Evolutionary conservation across 2,329 filamentous ascomycete species (phyloP).

Genomic region (Fusarium musae): DNA sequence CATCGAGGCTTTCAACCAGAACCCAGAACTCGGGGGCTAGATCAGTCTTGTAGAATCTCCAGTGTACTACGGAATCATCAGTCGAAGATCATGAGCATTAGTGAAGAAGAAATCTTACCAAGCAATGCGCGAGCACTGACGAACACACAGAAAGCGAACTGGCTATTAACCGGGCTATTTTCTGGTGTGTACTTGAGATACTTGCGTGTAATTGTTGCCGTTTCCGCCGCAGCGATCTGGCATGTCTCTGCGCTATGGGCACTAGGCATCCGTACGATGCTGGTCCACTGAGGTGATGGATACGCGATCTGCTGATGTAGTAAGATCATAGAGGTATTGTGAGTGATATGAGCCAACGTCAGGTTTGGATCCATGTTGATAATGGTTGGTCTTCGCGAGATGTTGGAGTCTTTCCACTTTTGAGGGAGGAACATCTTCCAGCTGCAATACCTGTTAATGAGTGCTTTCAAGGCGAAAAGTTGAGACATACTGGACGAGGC

Average conservation of each 20-base stretch:
- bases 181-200: conserved; percentile 54
- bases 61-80: conserved; percentile 25
- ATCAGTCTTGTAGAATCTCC: conserved; percentile 30
- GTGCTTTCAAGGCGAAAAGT: accelerated
- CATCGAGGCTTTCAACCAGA: conserved; percentile 45
- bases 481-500: conserved; percentile 53
- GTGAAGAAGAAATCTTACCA: background rate
- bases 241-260: conserved; percentile 61
- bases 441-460: conserved; percentile 1
- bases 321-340: conserved; percentile 62
- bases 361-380: conserved; percentile 60
- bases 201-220: conserved; percentile 57
- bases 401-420: conserved; percentile 51
- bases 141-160: conserved; percentile 60
- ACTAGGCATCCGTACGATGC: conserved; percentile 51
- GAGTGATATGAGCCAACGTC: conserved; percentile 60
- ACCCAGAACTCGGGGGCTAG: conserved; percentile 44
- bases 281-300: conserved; percentile 47
- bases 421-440: conserved; percentile 50
- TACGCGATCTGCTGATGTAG: conserved; percentile 62
- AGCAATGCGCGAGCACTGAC: conserved; percentile 57
- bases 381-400: conserved; percentile 39
- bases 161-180: conserved; percentile 39
- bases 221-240: conserved; percentile 57
- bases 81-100: accelerated